Conservation (phyloP, 139 green algal genomes). For the Limnomonas spitsbergensis region DNA sequence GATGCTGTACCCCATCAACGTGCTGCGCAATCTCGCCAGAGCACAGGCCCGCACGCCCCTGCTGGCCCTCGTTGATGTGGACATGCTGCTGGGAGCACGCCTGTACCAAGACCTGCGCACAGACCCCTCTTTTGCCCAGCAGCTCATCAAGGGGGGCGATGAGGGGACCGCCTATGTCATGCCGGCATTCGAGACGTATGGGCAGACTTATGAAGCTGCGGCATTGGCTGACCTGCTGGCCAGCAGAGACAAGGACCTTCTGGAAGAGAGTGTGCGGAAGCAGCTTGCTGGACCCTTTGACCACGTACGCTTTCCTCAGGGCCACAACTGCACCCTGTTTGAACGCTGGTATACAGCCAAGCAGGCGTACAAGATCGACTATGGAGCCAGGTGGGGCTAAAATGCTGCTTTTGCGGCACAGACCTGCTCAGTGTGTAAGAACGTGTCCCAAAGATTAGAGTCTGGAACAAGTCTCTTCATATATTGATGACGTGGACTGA, state of each 20-base stretch:
- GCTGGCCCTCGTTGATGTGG: slow-evolving; percentile 33
- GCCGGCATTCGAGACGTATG: slow-evolving; percentile 33
- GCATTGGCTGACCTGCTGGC: slow-evolving; percentile 21
- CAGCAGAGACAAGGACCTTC: slow-evolving; percentile 11
- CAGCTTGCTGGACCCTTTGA: slow-evolving; percentile 17
- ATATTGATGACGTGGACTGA: too few relatives aligned
- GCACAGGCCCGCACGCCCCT: slow-evolving; percentile 34
- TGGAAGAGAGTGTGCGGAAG: not conserved
- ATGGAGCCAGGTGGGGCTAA: slow-evolving; percentile 24
- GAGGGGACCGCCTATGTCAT: slow-evolving; percentile 24
- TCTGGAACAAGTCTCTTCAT: too few relatives aligned
- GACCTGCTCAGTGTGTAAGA: too few relatives aligned
- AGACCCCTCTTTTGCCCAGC: not conserved
- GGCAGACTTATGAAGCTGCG: slow-evolving; percentile 12
- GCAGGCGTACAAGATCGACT: slow-evolving; percentile 26
- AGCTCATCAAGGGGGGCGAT: not conserved
- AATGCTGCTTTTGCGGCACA: too few relatives aligned
- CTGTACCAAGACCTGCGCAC: not conserved
- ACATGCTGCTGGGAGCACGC: slow-evolving; percentile 26
- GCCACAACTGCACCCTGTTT: slow-evolving; percentile 35
- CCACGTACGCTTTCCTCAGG: slow-evolving; percentile 19
- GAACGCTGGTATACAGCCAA: slow-evolving; percentile 15
- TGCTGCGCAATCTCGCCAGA: slow-evolving; percentile 25
- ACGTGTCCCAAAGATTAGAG: too few relatives aligned
- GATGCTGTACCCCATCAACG: slow-evolving; percentile 45